These are phyloP conservation scores for Globisporangium radiosum DNA, from an alignment of 352 stramenopile genomes.

Conservation along the genomic window DNA sequence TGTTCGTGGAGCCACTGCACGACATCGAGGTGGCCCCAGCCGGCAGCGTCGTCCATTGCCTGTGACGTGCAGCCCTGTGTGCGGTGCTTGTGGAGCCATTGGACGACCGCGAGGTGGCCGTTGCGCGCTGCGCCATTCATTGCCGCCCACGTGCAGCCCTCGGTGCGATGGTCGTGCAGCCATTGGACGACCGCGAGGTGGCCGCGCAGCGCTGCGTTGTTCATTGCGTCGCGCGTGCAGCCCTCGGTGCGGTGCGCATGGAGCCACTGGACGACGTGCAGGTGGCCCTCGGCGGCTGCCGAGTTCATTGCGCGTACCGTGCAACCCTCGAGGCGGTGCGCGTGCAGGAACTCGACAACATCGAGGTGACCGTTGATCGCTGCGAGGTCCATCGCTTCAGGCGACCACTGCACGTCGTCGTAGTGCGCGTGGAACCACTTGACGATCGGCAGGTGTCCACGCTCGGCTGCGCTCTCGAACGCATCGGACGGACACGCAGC, in stretches of 20 bases:
- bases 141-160: conserved; percentile 14
- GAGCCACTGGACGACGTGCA: conserved; percentile 12
- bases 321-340: conserved; percentile 9
- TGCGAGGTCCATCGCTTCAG: conserved; percentile 9
- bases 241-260: conserved; percentile 7
- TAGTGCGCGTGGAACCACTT: conserved; percentile 8
- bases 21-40: conserved; percentile 7
- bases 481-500: background rate
- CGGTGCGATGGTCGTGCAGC: conserved; percentile 11
- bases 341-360: conserved; percentile 14
- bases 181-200: conserved; percentile 10
- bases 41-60: conserved; percentile 8
- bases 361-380: conserved; percentile 11
- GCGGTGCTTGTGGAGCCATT: conserved; percentile 8
- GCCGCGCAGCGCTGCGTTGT: conserved; percentile 9
- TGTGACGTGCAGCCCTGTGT: conserved; percentile 3
- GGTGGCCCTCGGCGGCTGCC: conserved; percentile 5
- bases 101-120: conserved; percentile 5
- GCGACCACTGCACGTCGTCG: conserved; percentile 7
- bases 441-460: conserved; percentile 11
- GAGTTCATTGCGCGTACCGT: conserved; percentile 11
- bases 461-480: conserved; percentile 17
- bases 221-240: conserved; percentile 12
- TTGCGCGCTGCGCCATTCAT: conserved; percentile 13
- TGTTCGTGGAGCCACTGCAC: conserved; percentile 10